Conservation (phyloP, 768 basidiomycete genomes). For the Psilocybe sp. region DNA sequence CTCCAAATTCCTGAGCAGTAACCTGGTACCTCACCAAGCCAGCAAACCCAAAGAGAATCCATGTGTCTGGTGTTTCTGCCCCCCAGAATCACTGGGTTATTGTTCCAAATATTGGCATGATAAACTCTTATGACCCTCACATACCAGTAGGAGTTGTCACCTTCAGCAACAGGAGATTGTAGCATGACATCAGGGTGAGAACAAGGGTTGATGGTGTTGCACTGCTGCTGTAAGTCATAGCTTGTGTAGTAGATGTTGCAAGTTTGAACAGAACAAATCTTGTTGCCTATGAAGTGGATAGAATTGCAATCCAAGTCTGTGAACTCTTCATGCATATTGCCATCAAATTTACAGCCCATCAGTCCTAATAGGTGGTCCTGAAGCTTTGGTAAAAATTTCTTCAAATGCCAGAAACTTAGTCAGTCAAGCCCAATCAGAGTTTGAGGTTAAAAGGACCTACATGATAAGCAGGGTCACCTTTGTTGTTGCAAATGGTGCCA, state of each 20-base stretch:
- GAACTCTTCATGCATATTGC: neutral
- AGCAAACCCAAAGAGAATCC: constrained; percentile 9
- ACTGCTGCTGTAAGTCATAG: neutral
- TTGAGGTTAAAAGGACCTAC: too few species aligned
- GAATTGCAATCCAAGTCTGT: neutral
- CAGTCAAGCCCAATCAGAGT: too few species aligned
- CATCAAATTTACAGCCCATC: too few species aligned
- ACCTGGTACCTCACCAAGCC: constrained; percentile 10
- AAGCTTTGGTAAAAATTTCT: too few species aligned
- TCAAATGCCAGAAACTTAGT: too few species aligned
- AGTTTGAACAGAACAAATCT: too few species aligned
- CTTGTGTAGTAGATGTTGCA: neutral
- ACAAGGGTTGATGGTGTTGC: neutral
- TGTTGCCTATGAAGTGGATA: neutral
- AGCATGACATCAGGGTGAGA: neutral
- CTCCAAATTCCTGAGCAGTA: neutral
- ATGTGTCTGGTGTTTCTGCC: neutral
- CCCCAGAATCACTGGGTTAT: neutral
- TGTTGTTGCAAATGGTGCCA: too few species aligned
- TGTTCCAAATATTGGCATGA: constrained; percentile 9
- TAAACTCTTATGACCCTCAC: constrained; percentile 12
- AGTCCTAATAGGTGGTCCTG: too few species aligned
- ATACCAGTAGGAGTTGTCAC: constrained; percentile 16
- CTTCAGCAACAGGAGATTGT: neutral
- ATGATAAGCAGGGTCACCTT: too few species aligned